These are phyloP conservation scores for Venturia aucupariae DNA, from an alignment of 2,329 filamentous ascomycete genomes.

Conservation along the genomic window DNA sequence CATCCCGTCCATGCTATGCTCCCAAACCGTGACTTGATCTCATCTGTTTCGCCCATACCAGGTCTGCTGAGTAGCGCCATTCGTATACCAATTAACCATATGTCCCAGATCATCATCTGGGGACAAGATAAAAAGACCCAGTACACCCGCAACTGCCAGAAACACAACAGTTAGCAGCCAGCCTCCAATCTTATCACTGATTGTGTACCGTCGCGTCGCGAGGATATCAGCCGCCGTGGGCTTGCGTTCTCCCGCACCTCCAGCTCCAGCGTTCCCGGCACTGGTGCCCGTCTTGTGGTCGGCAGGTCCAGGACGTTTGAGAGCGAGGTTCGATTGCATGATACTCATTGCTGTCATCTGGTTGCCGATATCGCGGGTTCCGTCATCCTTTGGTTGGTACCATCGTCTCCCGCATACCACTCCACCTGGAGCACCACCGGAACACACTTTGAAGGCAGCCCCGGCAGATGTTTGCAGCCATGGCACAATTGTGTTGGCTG, in stretches of 20 bases:
- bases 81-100: not conserved
- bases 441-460: constrained; percentile 54
- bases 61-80: not conserved
- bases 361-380: constrained; percentile 14
- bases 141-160: not conserved
- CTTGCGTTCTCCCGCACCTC: not conserved
- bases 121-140: not conserved
- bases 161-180: constrained; percentile 4
- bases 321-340: constrained; percentile 14
- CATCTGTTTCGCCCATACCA: constrained; percentile 2
- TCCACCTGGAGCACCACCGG: constrained; percentile 43
- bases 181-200: constrained; percentile 11
- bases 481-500: constrained; percentile 45
- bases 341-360: constrained; percentile 15
- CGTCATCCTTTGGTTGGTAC: constrained; percentile 19
- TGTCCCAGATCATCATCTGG: constrained; percentile 2
- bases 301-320: not conserved
- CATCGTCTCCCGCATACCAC: constrained; percentile 39
- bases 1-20: not conserved
- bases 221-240: constrained; percentile 4
- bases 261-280: constrained; percentile 31
- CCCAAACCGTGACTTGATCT: not conserved
- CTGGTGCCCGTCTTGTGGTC: constrained; percentile 42
- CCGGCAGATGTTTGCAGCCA: constrained; percentile 49
- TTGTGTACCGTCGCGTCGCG: constrained; percentile 5